Evolutionary conservation across 1,139 yeast genomes (phyloP).

Genomic region (Diutina sp.): DNA sequence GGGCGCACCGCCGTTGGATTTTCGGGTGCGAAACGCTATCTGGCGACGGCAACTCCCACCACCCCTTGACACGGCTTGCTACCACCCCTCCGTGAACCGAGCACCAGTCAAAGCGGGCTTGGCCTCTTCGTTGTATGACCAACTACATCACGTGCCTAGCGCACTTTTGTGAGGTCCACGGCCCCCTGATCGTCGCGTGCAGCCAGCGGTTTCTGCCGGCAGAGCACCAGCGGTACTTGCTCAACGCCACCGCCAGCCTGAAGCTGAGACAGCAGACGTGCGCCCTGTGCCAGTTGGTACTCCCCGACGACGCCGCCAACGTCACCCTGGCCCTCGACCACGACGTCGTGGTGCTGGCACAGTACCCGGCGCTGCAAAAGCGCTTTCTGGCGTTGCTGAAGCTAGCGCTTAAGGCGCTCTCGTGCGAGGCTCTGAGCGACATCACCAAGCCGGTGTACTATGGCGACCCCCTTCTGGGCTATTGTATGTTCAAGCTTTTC

Average conservation of each 20-base stretch:
- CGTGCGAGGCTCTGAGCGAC: constrained; percentile 63
- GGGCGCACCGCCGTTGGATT: neutral
- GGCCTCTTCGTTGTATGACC: constrained; percentile 5
- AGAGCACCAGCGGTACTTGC: neutral
- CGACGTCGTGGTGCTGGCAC: constrained; percentile 33
- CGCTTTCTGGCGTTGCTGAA: constrained; percentile 45
- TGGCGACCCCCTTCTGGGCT: constrained; percentile 59
- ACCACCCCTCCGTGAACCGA: neutral
- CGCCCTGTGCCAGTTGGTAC: constrained; percentile 37
- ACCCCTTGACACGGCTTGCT: neutral
- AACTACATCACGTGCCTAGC: constrained; percentile 43
- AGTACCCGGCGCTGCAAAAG: constrained; percentile 47
- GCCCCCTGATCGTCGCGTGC: constrained; percentile 66
- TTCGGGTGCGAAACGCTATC: neutral
- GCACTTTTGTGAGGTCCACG: constrained; percentile 81
- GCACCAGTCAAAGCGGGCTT: neutral
- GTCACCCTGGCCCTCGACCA: constrained; percentile 11
- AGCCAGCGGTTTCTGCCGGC: constrained; percentile 30
- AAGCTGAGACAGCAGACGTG: constrained; percentile 35
- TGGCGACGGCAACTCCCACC: neutral
- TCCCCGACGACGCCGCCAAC: constrained; percentile 14
- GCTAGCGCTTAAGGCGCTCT: constrained; percentile 49
- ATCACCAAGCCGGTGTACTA: constrained; percentile 55
- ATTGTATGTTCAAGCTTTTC: constrained; percentile 54
- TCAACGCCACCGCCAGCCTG: constrained; percentile 4